phyloP scores from a whole-genome alignment of 2,329 filamentous ascomycete genomes.

The Trichoderma endophyticum region DNA sequence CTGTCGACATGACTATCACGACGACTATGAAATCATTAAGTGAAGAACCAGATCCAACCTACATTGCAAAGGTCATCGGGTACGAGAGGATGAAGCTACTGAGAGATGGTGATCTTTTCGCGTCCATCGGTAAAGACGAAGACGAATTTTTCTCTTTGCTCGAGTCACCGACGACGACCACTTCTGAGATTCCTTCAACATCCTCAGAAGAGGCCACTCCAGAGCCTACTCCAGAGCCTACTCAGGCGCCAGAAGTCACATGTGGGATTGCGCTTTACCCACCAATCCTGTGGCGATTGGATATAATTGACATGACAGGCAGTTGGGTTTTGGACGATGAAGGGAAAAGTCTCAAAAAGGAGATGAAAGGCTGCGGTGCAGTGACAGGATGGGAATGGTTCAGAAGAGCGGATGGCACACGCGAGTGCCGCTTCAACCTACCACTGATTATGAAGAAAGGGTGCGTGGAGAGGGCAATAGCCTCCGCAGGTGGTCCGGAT shows the following conservation, averaged over 20 bases:
- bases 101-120: background rate
- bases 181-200: background rate
- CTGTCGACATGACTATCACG: background rate
- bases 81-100: background rate
- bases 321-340: background rate
- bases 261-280: background rate
- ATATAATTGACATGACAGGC: background rate
- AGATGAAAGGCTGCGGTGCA: conserved; percentile 2
- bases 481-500: conserved; percentile 3
- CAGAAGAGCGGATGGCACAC: background rate
- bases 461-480: conserved; percentile 10
- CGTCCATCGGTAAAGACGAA: background rate
- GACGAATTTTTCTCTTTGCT: background rate
- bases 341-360: background rate
- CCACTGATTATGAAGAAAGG: background rate
- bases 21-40: background rate
- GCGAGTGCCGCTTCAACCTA: background rate
- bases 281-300: background rate
- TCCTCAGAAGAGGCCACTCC: background rate
- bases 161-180: background rate
- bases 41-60: background rate
- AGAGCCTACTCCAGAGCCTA: background rate
- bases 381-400: conserved; percentile 7
- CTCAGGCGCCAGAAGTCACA: background rate
- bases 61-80: too few species aligned